Evolutionary conservation across 495 filamentous ascomycete species (phyloP).

Genomic region (Choiromyces venosus): DNA sequence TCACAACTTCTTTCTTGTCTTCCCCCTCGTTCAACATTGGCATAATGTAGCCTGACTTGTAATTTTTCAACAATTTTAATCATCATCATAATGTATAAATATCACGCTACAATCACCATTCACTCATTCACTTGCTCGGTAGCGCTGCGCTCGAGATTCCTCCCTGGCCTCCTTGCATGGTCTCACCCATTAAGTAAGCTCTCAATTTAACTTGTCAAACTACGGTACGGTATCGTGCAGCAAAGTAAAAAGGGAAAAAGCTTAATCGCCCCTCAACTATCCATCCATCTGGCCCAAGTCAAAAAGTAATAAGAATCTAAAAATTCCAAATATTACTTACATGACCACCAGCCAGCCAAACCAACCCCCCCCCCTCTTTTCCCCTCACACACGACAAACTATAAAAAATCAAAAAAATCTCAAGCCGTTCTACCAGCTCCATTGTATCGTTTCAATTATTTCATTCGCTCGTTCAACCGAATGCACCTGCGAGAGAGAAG

Average conservation of each 20-base stretch:
- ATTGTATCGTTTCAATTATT: conserved; percentile 15
- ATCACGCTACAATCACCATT: neutral
- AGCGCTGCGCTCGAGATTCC: no score
- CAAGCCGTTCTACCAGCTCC: neutral
- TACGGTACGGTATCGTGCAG: neutral
- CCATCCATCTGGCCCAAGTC: neutral
- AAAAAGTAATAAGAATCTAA: conserved; percentile 3
- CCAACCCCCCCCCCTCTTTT: neutral
- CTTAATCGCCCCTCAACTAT: neutral
- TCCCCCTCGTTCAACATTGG: no score
- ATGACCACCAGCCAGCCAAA: neutral
- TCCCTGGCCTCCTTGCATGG: neutral
- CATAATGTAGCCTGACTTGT: neutral
- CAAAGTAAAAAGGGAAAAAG: neutral
- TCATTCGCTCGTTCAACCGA: conserved; percentile 24
- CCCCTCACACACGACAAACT: neutral
- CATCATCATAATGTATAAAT: neutral
- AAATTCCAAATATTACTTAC: conserved; percentile 5
- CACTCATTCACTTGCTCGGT: neutral
- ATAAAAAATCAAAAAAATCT: neutral
- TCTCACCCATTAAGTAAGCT: neutral
- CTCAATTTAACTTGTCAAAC: neutral
- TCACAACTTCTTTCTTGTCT: no score
- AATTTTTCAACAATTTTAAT: neutral
- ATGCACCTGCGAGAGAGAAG: conserved; percentile 22